Conservation (phyloP, 2,329 filamentous ascomycete species). For the Paecilomyces sp. region DNA sequence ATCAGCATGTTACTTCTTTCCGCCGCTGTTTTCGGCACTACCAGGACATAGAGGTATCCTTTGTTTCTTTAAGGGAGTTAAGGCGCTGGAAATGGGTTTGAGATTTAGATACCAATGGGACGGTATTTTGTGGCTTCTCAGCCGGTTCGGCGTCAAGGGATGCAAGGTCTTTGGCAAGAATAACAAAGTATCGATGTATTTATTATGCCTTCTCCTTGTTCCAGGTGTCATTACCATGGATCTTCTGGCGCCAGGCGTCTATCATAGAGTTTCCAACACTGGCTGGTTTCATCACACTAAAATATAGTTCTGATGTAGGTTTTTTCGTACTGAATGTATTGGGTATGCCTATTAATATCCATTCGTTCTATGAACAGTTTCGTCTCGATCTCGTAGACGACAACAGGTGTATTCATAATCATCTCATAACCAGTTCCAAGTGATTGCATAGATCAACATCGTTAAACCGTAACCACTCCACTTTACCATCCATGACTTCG, state of each 20-base stretch:
- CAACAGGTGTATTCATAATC: no score
- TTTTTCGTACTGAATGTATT: no score
- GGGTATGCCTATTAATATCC: no score
- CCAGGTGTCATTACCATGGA: background rate
- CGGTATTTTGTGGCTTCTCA: no score
- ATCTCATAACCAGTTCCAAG: no score
- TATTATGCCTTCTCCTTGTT: background rate
- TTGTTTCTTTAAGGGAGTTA: background rate
- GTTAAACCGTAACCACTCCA: background rate
- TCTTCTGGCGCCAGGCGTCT: no score
- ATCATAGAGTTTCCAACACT: no score
- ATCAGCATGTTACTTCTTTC: background rate
- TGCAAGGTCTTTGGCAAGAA: background rate
- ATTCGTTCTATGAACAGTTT: no score
- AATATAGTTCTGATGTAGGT: no score
- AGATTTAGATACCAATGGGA: background rate
- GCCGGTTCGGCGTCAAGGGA: background rate
- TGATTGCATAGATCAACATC: no score
- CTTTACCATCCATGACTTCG: conserved; percentile 33
- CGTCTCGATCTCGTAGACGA: no score
- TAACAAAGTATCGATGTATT: background rate
- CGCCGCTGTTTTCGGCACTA: background rate
- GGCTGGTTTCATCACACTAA: no score
- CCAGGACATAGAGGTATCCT: background rate
- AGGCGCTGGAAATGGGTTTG: background rate